Evolutionary conservation across 768 basidiomycete genomes (phyloP), one percentile per base, ranked within the genome.

Genomic region (Hericium erinaceus): DNA sequence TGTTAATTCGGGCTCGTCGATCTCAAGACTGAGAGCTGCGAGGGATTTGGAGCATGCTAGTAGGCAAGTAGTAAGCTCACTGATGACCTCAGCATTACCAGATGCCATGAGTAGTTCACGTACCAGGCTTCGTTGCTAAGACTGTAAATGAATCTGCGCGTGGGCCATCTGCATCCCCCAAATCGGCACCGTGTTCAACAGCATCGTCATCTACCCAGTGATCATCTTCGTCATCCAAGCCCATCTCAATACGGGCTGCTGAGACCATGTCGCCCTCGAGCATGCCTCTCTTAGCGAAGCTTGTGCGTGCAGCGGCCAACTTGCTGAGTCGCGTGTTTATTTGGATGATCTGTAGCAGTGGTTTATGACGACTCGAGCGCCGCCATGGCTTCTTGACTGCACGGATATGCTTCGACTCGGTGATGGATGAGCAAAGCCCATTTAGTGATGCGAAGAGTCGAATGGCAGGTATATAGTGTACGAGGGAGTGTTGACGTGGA

Each of bases 281-380:
- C 57, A 58, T 58, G 22, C 51, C 55, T 18, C 53, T 44, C 39
- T 6, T 11, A 22, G 52, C 56, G 18, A 44, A 58, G 0, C 63
- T 54, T 3, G 50, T 60, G 2, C 48, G 54, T 28, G 64, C 57
- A 7, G 66, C 67, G 1, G 60, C 59, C 0, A 75, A 58, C 56
- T 74, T 72, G 57, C 71, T 68, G 20, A 60, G 48, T 1, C 61
- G 15, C 3, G 52, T 48, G 56, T 60, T 63, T 6, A 60, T 63
- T 7, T 56, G 39, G 8, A 76, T 64, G 72, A 75, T 76, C 51
- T 75, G 73, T 0, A 61, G 62, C 4, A 75, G 61, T 1, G 73
- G 65, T 10, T 74, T 57, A 54, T 66, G 61, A 0, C 55, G 63
- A 57, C 58, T 74, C 1, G 70, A 73, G 5, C 64, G 60, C 0